Conservation (phyloP, 139 green algal genomes). For the Chlamydomonas sp. region DNA sequence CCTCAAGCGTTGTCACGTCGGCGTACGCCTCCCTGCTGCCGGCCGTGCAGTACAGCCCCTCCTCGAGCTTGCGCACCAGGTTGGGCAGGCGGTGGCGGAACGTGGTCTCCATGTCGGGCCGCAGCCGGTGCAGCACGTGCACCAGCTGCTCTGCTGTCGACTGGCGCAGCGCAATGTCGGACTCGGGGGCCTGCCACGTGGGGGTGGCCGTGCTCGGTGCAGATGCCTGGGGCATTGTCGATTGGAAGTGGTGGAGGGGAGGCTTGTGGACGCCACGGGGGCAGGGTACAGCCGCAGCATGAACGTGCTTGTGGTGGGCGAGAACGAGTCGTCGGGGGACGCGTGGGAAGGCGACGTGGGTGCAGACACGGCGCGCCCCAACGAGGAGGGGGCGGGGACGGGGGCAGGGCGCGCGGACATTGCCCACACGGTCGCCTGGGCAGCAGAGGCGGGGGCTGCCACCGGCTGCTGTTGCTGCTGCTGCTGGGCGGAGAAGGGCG, state of each 20-base stretch:
- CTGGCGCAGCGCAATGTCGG: not conserved
- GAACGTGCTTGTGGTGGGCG: not conserved
- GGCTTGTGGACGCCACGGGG: not conserved
- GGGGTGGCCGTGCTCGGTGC: not conserved
- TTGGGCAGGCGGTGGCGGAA: slow-evolving; percentile 4
- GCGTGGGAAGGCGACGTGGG: too few species aligned
- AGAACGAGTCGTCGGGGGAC: not conserved
- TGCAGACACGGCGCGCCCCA: too few species aligned
- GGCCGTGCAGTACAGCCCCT: slow-evolving; percentile 2
- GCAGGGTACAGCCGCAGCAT: not conserved
- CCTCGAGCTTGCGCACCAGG: slow-evolving; percentile 13
- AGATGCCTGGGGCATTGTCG: not conserved
- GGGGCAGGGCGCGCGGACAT: not conserved
- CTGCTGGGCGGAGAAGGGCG: not conserved
- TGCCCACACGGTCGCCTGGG: not conserved
- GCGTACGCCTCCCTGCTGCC: not conserved
- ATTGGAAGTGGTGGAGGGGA: not conserved
- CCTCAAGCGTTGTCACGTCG: not conserved
- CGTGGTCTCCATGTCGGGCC: not conserved
- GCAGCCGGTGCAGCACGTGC: not conserved
- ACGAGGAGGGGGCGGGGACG: too few species aligned
- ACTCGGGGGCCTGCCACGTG: not conserved
- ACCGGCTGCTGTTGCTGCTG: not conserved
- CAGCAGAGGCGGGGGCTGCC: not conserved
- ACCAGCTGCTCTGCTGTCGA: not conserved